Evolutionary conservation across 1,284 basidiomycete genomes (phyloP), one percentile per base, ranked within the genome.

Genomic region (Amylostereum areolatum): DNA sequence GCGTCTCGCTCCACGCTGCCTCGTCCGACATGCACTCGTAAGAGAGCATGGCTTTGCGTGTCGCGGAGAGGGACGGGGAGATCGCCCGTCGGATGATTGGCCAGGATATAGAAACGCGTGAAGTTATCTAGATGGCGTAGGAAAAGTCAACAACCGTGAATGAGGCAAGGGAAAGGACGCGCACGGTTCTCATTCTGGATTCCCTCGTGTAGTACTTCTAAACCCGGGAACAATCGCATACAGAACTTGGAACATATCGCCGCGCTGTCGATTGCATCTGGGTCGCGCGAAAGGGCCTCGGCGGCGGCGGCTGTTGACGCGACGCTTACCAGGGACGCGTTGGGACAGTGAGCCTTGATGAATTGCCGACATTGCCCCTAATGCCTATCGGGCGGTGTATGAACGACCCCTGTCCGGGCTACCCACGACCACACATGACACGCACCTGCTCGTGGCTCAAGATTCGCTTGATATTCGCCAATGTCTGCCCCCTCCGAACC

Each of bases 371-470:
- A 90, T 63, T 90, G 87, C n/a, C 87, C 87, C 87, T 25, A 90
- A 64, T 11, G 87, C 87, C 87, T 90, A 18, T 18, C 18, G 18
- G 18, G 56, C 10, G 36, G 39, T 43, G 6, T 46, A 33, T 28
- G 28, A 11, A 31, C n/a, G 43, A 29, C 25, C 18, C 8, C 27
- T 5, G 24, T 41, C 29, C 41, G 42, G 36, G 31, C 9, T 30
- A n/a, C 30, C 45, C 11, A 25, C 33, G 30, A 9, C 5, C 37
- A 50, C 11, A 28, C 25, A 36, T 5, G 35, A 28, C 42, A 60
- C 68, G 47, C 47, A 85, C 86, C 70, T 89, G 87, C 60, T 89
- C 87, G 55, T 89, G 86, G 64, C 87, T 89, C 55, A 86, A 59
- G 9, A 89, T 71, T 47, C 65, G 67, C 49, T 71, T 67, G 18